phyloP scores from a whole-genome alignment of 345 rosid genomes.

The Salix udensis region DNA sequence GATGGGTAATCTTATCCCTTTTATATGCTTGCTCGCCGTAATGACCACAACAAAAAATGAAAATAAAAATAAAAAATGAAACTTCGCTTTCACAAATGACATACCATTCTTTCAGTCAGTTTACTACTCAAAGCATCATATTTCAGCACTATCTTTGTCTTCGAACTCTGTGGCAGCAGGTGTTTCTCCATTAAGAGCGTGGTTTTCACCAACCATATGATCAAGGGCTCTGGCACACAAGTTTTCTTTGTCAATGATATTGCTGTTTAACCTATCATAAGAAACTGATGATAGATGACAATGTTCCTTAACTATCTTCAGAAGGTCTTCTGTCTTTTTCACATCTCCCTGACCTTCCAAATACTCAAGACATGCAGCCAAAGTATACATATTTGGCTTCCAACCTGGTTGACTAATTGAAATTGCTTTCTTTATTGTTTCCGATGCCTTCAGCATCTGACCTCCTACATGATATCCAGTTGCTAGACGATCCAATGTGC shows the following conservation, averaged over 20 bases:
- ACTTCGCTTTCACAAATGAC: no score
- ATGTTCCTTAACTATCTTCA: constrained; percentile 7
- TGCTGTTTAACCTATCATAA: background rate
- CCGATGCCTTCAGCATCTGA: constrained; percentile 41
- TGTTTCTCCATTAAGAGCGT: background rate
- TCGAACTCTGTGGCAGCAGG: background rate
- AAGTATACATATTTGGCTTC: constrained; percentile 26
- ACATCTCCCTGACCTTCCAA: constrained; percentile 27
- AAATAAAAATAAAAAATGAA: no score
- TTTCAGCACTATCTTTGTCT: background rate
- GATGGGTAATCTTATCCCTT: no score
- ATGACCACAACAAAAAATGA: no score
- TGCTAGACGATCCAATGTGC: constrained; percentile 42
- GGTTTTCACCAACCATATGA: background rate
- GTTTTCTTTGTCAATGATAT: background rate
- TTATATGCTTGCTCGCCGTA: no score
- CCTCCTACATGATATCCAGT: constrained; percentile 31
- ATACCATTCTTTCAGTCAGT: background rate
- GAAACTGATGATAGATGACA: background rate
- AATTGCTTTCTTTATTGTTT: constrained; percentile 37
- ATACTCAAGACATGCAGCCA: constrained; percentile 42
- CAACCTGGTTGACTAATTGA: constrained; percentile 26
- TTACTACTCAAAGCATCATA: background rate
- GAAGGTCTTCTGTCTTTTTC: constrained; percentile 22
- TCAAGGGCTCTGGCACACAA: no score